Evolutionary conservation across 495 filamentous ascomycete genomes (phyloP), one percentile per base, ranked within the genome.

Genomic region (Aspergillus bertholletiae): DNA sequence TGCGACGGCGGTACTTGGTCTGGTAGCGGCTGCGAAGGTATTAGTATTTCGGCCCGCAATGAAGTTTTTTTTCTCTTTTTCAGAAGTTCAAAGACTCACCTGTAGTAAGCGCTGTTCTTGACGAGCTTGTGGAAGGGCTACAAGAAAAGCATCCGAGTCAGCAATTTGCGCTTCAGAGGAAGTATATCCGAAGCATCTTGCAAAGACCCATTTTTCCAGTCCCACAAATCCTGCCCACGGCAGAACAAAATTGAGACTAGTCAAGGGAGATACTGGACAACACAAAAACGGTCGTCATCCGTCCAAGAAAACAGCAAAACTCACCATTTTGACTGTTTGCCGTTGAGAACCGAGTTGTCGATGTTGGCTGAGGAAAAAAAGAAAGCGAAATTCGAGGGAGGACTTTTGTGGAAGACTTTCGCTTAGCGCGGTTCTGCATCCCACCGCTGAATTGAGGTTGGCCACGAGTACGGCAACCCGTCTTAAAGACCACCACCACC

Each of bases 1-100:
- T 87, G 73, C 94, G 87, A 75, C 94, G 91, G 80, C 89, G 93
- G 89, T 97, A 99, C 86, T 99, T 99, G 76, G 93, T 96, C 83
- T 99, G 94, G 83, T 88, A 99, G 74, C 94, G 91, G 71, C 92
- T 96, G 74, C 49, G 46, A n/a, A 55, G 46, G 57, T 40, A 44
- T 66, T 49, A 65, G 71, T 53, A 62, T 63, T 54, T 61, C 52
- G 21, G 11, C 15, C 2, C 39, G 40, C 21, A 17, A 21, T 7
- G 17, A 44, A 18, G 2, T 27, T 7, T 30, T 23, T 9, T 13
- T 17, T 30, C 22, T 39, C 1, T 5, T 13, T 5, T n/a, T 11
- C 20, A 39, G 22, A 40, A 20, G 59, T 60, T n/a, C 2, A 12
- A 43, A 26, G 21, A 61, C 87, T 86, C 66, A 96, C 90, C 88